phyloP scores from a whole-genome alignment of 495 filamentous ascomycete species.

The Penicillium verhagenii region DNA sequence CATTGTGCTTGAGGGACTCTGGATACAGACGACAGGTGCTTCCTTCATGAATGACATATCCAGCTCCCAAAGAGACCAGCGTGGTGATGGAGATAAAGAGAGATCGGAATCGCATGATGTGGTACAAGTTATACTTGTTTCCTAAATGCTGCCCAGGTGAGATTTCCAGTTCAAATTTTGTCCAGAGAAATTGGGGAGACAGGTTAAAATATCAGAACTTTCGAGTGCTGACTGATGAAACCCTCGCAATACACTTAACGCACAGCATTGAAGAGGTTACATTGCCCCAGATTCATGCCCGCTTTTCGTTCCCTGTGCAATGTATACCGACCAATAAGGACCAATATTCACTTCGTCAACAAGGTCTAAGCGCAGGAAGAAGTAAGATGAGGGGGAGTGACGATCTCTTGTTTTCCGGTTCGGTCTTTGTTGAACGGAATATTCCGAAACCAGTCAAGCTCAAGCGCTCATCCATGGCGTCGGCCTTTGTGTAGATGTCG shows the following conservation, averaged over 20 bases:
- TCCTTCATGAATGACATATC: conserved; percentile 12
- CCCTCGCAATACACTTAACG: background rate
- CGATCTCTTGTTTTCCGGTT: background rate
- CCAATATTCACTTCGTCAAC: background rate
- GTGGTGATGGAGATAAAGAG: background rate
- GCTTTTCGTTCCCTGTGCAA: background rate
- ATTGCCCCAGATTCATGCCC: background rate
- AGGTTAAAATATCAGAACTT: background rate
- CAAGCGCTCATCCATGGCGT: no score
- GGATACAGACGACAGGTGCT: conserved; percentile 17
- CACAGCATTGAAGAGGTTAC: background rate
- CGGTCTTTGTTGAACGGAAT: background rate
- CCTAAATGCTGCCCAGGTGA: no score
- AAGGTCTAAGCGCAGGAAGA: background rate
- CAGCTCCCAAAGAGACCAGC: conserved; percentile 8
- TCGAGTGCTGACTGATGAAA: background rate
- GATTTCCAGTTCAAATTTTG: background rate
- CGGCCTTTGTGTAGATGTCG: no score
- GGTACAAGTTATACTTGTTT: background rate
- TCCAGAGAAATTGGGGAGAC: background rate
- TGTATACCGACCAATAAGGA: background rate
- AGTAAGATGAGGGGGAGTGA: background rate
- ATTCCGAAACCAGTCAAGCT: background rate
- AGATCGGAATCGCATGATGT: conserved; percentile 3
- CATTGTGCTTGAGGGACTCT: conserved; percentile 19